phyloP scores from a whole-genome alignment of 2,329 filamentous ascomycete species.

The Fusarium mangiferae region DNA sequence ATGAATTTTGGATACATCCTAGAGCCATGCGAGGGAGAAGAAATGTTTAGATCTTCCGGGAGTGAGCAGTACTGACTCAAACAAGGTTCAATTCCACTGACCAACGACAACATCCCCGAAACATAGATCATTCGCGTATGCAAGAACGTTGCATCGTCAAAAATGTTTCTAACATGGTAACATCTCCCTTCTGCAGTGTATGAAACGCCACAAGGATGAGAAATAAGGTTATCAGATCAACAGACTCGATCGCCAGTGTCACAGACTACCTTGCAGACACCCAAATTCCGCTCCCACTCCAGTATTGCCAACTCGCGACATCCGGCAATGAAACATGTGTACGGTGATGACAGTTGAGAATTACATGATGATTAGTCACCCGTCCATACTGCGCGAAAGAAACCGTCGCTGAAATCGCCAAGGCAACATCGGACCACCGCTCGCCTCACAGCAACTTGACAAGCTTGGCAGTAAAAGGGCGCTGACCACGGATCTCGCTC shows the following conservation, averaged over 20 bases:
- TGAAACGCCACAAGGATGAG: neutral
- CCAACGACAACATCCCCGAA: neutral
- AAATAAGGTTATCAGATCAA: neutral
- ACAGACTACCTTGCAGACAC: neutral
- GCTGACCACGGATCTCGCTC: neutral
- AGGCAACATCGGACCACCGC: neutral
- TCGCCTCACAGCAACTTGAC: neutral
- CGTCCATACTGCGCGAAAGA: neutral
- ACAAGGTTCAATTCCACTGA: neutral
- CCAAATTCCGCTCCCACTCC: neutral
- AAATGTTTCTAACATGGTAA: neutral
- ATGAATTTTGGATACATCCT: no score
- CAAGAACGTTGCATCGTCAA: neutral
- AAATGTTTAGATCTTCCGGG: fast-evolving
- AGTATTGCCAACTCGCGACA: fast-evolving
- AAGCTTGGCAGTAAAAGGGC: neutral
- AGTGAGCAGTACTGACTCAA: neutral
- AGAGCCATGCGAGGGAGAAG: neutral
- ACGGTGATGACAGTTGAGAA: fast-evolving
- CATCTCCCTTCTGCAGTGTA: neutral
- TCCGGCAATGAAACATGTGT: neutral
- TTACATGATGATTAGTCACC: neutral
- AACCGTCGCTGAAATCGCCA: neutral
- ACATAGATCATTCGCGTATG: neutral
- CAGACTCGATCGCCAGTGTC: neutral